phyloP scores from a whole-genome alignment of 768 basidiomycete species.

The Galerina sulciceps region DNA sequence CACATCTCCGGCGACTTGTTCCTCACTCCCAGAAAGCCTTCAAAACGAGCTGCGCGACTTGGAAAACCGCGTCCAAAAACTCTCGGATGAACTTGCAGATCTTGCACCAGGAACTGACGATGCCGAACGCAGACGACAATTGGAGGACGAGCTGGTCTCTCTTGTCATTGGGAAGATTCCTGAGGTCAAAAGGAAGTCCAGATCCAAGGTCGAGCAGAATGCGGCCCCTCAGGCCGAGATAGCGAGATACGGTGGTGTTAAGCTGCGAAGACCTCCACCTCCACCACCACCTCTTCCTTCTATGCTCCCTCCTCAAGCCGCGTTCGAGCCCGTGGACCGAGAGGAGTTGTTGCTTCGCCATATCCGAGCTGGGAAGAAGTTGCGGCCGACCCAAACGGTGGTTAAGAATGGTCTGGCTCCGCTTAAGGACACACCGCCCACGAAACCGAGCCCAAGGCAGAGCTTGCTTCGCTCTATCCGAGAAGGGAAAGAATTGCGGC shows the following conservation, averaged over 20 bases:
- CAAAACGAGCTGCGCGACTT: background rate
- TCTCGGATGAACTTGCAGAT: background rate
- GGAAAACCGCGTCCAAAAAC: background rate
- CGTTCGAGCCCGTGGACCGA: too few relatives aligned
- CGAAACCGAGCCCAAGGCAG: too few relatives aligned
- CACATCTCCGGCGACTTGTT: background rate
- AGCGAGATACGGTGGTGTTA: too few relatives aligned
- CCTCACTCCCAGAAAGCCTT: background rate
- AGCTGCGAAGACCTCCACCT: background rate
- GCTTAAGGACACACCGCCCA: background rate
- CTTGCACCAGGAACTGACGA: background rate
- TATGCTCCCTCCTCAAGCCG: background rate
- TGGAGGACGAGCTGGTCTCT: background rate
- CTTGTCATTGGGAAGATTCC: background rate
- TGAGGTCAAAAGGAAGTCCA: background rate
- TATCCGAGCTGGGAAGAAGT: conserved; percentile 1
- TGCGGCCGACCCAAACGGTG: background rate
- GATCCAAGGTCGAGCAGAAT: background rate
- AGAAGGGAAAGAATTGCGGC: background rate
- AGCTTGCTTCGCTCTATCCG: background rate
- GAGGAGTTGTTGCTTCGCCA: background rate
- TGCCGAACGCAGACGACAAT: background rate
- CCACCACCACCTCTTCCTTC: background rate
- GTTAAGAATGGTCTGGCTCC: background rate
- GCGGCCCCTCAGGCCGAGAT: too few relatives aligned